These are phyloP conservation scores for Sambucus nigra DNA, from an alignment of 129 eudicot species.

Conservation along the genomic window DNA sequence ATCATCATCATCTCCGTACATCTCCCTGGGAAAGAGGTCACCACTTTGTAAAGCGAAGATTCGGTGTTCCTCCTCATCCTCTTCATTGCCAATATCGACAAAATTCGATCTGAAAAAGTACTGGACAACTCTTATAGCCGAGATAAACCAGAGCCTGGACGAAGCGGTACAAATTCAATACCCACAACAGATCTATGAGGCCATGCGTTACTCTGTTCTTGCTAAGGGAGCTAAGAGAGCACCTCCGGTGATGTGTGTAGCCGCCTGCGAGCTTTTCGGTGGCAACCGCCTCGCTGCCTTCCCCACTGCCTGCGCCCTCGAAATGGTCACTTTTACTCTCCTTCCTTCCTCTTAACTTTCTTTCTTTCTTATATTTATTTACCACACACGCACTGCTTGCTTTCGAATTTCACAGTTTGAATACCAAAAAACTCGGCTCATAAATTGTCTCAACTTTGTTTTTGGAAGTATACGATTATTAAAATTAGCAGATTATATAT, in stretches of 20 bases:
- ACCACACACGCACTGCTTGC: too few species aligned
- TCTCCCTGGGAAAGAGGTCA: constrained; percentile 18
- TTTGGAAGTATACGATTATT: too few species aligned
- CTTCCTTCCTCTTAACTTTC: background rate
- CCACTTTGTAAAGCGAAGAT: constrained; percentile 12
- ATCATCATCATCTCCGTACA: constrained; percentile 25
- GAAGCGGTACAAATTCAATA: constrained; percentile 77
- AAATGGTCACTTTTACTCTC: constrained; percentile 43
- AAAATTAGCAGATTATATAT: too few species aligned
- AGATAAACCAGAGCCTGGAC: constrained; percentile 70
- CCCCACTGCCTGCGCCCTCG: constrained; percentile 99
- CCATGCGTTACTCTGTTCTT: constrained; percentile 92
- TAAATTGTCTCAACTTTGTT: too few species aligned
- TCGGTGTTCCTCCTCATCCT: constrained; percentile 29
- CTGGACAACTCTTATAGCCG: constrained; percentile 66
- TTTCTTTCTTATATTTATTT: background rate
- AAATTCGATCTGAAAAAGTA: constrained; percentile 75
- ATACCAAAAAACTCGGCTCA: too few species aligned
- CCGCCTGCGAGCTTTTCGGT: constrained; percentile 93
- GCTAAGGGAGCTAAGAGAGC: constrained; percentile 90
- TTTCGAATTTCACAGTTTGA: too few species aligned
- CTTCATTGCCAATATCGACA: constrained; percentile 24
- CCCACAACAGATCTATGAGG: constrained; percentile 79
- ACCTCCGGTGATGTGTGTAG: constrained; percentile 95
- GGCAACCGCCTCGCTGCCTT: constrained; percentile 86